Base-by-base conservation (phyloP, 768 basidiomycete species). In the Pleurotus platypus region DNA sequence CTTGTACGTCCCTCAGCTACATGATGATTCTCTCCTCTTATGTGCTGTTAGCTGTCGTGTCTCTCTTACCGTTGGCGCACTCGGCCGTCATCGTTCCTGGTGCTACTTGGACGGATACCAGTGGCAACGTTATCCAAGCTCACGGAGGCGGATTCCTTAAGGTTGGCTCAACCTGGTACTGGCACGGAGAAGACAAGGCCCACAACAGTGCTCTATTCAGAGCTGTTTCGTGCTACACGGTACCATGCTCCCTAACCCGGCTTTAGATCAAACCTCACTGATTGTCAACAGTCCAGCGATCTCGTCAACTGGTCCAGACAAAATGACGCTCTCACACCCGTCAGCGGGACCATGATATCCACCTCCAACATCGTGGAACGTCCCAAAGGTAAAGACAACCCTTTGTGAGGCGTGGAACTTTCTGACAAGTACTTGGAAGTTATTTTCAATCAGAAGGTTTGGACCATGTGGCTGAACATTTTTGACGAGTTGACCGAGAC, bases 151-250 rank as follows among this genome's bases (percentile, higher is more conserved):
- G 84, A 1, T 73, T 86, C 50, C 55, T 86, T 20, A 83, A 82
- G 70, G 80, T 82, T 57, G 79, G 73, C 22, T 76, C 77, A 9
- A 81, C 78, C 1, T 84, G 72, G 65, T 84, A 85, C 63, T 85
- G 83, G 84, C 75, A 77, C 55, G 84, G 84, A 9, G 84, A 85
- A 69, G 84, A 86, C 71, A 86, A 86, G 63, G 66, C 78, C 4
- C 72, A 73, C 61, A 82, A 85, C 62, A 81, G 79, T 56, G 78
- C 70, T 1, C 64, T 79, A 6, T 86, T 85, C 69, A 73, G 74
- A 27, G 81, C 83, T 0, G 83, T 84, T n/a, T 78, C 80, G 4
- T 84, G 82, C 67, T 83, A 83, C 64, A 72, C 75, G 48, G 82
- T 83, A 46, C 30, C 43, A 18, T 18, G 27, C 15, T 45, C 27